A percentile compares a stretch with the other conserved stretches of the same genome.
These are phyloP conservation scores for Phytophthora fragariae DNA, from an alignment of 352 stramenopile species.

Conservation along the genomic window DNA sequence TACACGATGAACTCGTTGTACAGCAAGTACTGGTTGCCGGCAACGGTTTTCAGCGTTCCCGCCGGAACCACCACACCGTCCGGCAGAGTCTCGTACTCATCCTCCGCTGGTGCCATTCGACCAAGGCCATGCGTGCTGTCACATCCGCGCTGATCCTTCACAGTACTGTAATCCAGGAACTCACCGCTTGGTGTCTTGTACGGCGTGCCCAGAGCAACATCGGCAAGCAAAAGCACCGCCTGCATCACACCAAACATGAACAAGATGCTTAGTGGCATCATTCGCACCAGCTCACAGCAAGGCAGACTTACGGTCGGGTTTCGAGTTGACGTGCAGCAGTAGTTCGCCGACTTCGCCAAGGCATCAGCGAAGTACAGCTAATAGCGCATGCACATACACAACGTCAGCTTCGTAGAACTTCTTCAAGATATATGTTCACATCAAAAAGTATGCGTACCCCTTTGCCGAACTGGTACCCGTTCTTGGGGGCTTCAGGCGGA, in stretches of 20 bases:
- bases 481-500: slow-evolving; percentile 66
- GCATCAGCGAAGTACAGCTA: slow-evolving; percentile 80
- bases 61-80: slow-evolving; percentile 52
- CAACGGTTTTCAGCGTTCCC: slow-evolving; percentile 30
- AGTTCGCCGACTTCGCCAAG: slow-evolving; percentile 59
- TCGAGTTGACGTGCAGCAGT: slow-evolving; percentile 50
- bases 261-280: background rate
- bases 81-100: slow-evolving; percentile 32
- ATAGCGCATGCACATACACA: background rate
- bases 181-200: slow-evolving; percentile 25
- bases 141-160: slow-evolving; percentile 34
- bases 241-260: slow-evolving; percentile 1
- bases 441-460: slow-evolving; percentile 39
- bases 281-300: background rate
- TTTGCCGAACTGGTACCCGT: slow-evolving; percentile 81
- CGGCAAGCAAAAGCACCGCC: slow-evolving; percentile 45
- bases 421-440: background rate
- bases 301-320: slow-evolving; percentile 36
- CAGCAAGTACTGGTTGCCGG: slow-evolving; percentile 36
- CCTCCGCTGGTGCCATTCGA: slow-evolving; percentile 37
- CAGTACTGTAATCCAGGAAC: slow-evolving; percentile 37
- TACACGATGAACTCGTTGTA: slow-evolving; percentile 67
- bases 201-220: slow-evolving; percentile 48
- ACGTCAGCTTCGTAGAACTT: background rate
- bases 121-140: slow-evolving; percentile 46